Base-by-base conservation (phyloP, 768 basidiomycete species). In the Phylloporus arenicola region DNA sequence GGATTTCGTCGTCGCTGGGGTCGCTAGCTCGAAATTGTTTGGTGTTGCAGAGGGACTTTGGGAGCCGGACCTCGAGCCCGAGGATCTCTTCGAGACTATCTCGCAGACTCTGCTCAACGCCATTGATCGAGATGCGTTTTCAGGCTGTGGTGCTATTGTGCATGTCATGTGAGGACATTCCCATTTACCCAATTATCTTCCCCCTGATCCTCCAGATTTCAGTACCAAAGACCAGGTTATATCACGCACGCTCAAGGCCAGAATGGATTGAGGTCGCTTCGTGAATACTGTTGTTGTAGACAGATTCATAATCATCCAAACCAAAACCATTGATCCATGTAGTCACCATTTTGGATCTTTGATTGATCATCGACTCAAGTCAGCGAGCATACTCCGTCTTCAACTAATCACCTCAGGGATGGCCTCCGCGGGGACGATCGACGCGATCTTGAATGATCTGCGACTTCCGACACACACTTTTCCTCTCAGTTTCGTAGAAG, bases 21-120 rank as follows among this genome's bases (percentile, higher is more conserved):
- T 92, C 1, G 95, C 96, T 19, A 85, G 85, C 62, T 76, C 83
- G 54, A 97, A 97, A 73, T 71, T 99, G 56, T 96, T 84, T 61
- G 96, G 96, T 86, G 85, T 95, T 46, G 96, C 96, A 37, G 96
- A 99, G 69, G 92, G 93, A 3, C 78, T 99, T 27, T 99, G 96
- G 96, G 96, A 99, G 70, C 93, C 95, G 9, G 90, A 93, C 68
- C 75, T 99, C 67, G 93, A 86, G 65, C 83, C 94, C 13, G 96
- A 98, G 63, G 96, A 98, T 68, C 73, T 99, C 41, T 99, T 99
- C 63, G 96, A 99, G 75, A 98, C 96, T 2, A 93, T 97, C 62
- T 92, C 91, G 25, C 96, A 99, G 70, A 94, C 93, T 7, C 70
- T 99, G 53, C 69, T 98, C 69, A 98, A 94, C 61, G 89, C 92